Base-by-base conservation (phyloP, 768 basidiomycete genomes). In the Terana coerulea region DNA sequence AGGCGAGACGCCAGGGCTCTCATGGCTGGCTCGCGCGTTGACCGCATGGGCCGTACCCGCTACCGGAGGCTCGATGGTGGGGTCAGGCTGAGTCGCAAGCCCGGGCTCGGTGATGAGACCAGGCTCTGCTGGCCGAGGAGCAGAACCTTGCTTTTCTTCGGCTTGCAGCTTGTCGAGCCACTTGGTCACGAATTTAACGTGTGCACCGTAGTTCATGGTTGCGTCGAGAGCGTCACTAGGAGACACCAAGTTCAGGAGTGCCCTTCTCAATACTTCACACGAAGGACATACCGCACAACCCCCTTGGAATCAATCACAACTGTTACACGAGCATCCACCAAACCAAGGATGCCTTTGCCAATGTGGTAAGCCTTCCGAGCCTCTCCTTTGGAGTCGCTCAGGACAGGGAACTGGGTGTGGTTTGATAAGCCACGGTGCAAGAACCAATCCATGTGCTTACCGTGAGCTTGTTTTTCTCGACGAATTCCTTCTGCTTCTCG, bases 231-330 rank as follows among this genome's bases (percentile, higher is more conserved):
- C 77, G 56, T 81, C 84, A 57, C 85, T 86, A 60, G 17, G 9
- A 10, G 19, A 31, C 30, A 34, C 39, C 15, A 53, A 21, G 37
- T 21, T 40, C 49, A n/a, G n/a, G n/a, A n/a, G n/a, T n/a, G n/a
- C n/a, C n/a, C n/a, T n/a, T n/a, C n/a, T n/a, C n/a, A n/a, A n/a
- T n/a, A n/a, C n/a, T n/a, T n/a, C n/a, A n/a, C n/a, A n/a, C n/a
- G n/a, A n/a, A n/a, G 17, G 14, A 63, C 74, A 29, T 64, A 88
- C 82, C 77, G 75, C 25, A 93, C 71, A 39, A 81, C 69, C n/a
- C 91, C 90, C 45, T 84, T 74, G 44, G 69, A 73, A 63, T 91
- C 88, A 53, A 93, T 81, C 59, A 92, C 73, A 61, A 91, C 85
- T 2, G 91, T 93, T 29, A 81, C 78, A 11, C 91, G 78, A 3